Evolutionary conservation across 1,284 basidiomycete species (phyloP), one percentile per base, ranked within the genome.

Genomic region (Cryptococcus maquisensis): DNA sequence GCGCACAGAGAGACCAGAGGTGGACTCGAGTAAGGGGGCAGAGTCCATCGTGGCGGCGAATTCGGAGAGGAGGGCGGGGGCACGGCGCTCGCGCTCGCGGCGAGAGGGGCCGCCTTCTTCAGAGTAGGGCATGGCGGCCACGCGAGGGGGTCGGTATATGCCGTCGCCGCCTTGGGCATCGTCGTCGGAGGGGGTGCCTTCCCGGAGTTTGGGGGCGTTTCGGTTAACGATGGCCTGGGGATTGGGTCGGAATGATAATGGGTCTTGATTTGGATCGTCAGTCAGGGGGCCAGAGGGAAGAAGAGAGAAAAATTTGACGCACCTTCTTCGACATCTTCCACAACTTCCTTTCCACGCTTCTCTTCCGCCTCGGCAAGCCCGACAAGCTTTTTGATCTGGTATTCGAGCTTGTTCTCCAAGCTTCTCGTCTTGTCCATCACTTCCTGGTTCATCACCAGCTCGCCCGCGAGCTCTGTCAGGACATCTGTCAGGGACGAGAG

Each of bases 331-430:
- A 82, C 77, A 51, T 78, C 77, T 24, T 83, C 80, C 42, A 80
- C 73, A 16, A 76, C 78, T n/a, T 79, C 77, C 10, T 81, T 78
- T 2, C 81, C 76, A 41, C 63, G 56, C 24, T 67, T 64, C 38
- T 71, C 73, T 7, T 71, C 75, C 51, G 86, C 84, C 51, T 79
- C 76, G 0, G 89, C 87, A 4, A 88, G 76, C 53, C 84, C 82
- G 32, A 93, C 82, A 20, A 96, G 83, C 73, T 98, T 97, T 67
- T 97, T 93, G 67, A 98, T 90, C 74, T 98, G 94, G 73, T 98
- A 96, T 57, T 84, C 86, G 81, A 98, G 86, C 67, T 89, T 86
- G 52, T 81, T 81, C 75, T 98, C 94, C 38, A 98, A 64, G 0
- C 78, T 76, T 26, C 74, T 68, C 24, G 79, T 72, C 64, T 80